phyloP scores from a whole-genome alignment of 2,329 filamentous ascomycete genomes.

The Ceratocystis colombiana region DNA sequence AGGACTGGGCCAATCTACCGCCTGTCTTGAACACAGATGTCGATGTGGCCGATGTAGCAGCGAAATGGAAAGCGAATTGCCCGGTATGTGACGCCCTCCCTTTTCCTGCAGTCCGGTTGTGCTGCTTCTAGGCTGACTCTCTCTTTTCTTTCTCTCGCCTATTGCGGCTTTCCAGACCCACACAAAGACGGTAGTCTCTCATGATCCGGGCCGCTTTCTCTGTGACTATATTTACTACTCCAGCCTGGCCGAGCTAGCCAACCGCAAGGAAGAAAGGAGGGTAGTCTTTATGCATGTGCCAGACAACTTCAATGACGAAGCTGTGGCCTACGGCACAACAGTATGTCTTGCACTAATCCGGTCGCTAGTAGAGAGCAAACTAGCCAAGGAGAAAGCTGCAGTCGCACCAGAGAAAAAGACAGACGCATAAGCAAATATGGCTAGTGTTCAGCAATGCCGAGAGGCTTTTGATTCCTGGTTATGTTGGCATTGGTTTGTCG shows the following conservation, averaged over 20 bases:
- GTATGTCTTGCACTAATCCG: constrained; percentile 46
- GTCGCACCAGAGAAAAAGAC: not conserved
- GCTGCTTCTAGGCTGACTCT: not conserved
- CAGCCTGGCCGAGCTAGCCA: constrained; percentile 50
- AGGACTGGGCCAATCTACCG: constrained; percentile 46
- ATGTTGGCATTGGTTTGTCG: too few species aligned
- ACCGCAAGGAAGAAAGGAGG: constrained; percentile 38
- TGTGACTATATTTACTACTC: constrained; percentile 73
- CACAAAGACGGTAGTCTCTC: constrained; percentile 48
- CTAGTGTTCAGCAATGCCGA: too few species aligned
- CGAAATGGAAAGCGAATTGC: constrained; percentile 42
- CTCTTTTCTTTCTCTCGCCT: not conserved
- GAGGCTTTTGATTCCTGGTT: too few species aligned
- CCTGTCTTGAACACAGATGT: constrained; percentile 47
- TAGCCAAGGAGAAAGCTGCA: constrained; percentile 25
- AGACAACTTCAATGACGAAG: constrained; percentile 42
- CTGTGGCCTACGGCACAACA: constrained; percentile 42
- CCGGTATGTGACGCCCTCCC: not conserved
- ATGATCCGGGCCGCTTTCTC: constrained; percentile 61
- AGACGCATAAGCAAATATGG: too few species aligned
- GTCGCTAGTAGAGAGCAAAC: constrained; percentile 46
- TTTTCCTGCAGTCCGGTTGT: not conserved
- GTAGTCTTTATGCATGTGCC: constrained; percentile 68
- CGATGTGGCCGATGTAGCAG: constrained; percentile 47
- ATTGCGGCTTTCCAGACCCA: constrained; percentile 30